phyloP scores from a whole-genome alignment of 371 early-diverging fungal species.

The Saksenaea vasiformis region DNA sequence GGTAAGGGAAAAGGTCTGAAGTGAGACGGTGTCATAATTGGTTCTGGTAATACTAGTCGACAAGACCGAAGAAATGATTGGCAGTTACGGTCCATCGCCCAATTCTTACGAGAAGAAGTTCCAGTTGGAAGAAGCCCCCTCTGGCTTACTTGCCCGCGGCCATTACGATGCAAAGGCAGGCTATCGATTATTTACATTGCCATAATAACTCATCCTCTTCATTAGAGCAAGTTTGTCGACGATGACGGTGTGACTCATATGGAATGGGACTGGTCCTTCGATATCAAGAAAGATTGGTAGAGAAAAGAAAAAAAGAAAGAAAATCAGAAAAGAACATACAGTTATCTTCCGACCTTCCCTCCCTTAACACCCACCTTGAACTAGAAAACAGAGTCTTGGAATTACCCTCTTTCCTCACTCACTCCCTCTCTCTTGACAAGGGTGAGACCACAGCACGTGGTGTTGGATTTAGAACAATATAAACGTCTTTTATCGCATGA shows the following conservation, averaged over 20 bases:
- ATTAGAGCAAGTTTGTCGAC: conserved; percentile 61
- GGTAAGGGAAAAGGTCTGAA: conserved; percentile 37
- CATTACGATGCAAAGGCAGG: conserved; percentile 80
- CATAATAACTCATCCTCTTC: not conserved
- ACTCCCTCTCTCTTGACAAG: too few relatives aligned
- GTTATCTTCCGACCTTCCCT: not conserved
- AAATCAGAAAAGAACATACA: not conserved
- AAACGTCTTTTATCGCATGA: too few relatives aligned
- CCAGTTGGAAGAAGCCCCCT: conserved; percentile 84
- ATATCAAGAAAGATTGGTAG: conserved; percentile 75
- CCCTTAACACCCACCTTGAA: not conserved
- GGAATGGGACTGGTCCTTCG: conserved; percentile 69
- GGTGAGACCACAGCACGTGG: too few relatives aligned
- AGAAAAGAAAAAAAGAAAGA: conserved; percentile 10
- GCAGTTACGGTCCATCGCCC: conserved; percentile 86
- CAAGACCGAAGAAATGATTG: conserved; percentile 94
- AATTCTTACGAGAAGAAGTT: conserved; percentile 86
- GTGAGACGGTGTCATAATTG: not conserved
- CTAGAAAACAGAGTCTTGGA: not conserved
- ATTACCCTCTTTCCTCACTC: not conserved
- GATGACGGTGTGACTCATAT: conserved; percentile 63
- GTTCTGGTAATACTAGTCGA: conserved; percentile 63
- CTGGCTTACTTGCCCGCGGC: conserved; percentile 90
- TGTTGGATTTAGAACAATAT: too few relatives aligned
- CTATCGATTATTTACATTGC: not conserved